Percentiles rank a stretch among this genome's conserved stretches.
phyloP scores from a whole-genome alignment of 1,139 yeast species.

The Hemisphaericaspora lyxosophila region DNA sequence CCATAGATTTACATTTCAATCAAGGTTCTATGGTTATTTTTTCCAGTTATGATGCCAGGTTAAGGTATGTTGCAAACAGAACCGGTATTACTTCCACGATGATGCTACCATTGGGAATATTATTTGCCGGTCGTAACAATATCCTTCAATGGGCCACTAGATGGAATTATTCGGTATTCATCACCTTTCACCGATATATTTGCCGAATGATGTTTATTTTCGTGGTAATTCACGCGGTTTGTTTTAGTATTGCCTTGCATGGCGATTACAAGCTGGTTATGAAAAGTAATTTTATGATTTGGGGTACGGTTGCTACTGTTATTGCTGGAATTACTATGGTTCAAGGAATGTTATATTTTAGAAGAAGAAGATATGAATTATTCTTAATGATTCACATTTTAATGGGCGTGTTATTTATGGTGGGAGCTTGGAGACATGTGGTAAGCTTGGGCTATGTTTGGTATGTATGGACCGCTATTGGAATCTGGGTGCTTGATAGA shows the following conservation, averaged over 20 bases:
- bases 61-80: constrained; percentile 46
- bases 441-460: constrained; percentile 47
- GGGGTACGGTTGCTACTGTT: constrained; percentile 51
- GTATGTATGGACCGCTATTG: constrained; percentile 52
- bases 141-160: constrained; percentile 50
- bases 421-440: constrained; percentile 63
- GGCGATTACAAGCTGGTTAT: constrained; percentile 15
- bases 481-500: constrained; percentile 66
- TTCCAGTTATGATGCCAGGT: constrained; percentile 16
- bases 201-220: constrained; percentile 42
- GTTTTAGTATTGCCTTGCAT: constrained; percentile 21
- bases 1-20: constrained; percentile 21
- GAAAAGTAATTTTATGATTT: constrained; percentile 39
- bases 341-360: constrained; percentile 50
- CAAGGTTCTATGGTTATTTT: constrained; percentile 21
- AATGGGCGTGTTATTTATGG: constrained; percentile 54
- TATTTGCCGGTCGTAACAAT: constrained; percentile 58
- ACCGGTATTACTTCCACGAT: constrained; percentile 53
- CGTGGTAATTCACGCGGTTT: constrained; percentile 35
- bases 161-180: constrained; percentile 53
- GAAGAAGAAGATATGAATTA: constrained; percentile 61
- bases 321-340: constrained; percentile 37
- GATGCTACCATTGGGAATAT: constrained; percentile 45
- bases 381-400: constrained; percentile 62
- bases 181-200: constrained; percentile 53